A percentile compares a stretch with the other conserved stretches of the same genome.
Evolutionary conservation across 1,139 yeast species (phyloP).

Genomic region (Neolecta irregularis): DNA sequence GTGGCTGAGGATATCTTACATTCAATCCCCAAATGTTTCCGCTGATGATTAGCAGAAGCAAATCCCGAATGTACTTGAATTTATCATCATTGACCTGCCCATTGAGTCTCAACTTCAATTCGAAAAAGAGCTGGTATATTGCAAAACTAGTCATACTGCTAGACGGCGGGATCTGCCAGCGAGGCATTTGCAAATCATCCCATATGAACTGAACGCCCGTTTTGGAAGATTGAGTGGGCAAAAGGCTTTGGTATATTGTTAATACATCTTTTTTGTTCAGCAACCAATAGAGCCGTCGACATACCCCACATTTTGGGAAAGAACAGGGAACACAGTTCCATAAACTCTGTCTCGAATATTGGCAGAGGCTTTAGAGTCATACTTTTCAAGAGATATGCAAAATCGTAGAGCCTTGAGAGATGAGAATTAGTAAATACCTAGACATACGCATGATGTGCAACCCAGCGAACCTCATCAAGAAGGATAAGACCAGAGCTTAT

Average conservation of each 20-base stretch:
- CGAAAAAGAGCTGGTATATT: conserved; percentile 38
- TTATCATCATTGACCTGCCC: conserved; percentile 17
- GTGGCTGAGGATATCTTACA: too few species aligned
- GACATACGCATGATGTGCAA: conserved; percentile 57
- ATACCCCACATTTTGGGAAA: conserved; percentile 80
- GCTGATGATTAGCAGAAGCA: background rate
- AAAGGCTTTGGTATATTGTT: conserved; percentile 39
- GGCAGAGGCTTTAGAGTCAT: conserved; percentile 69
- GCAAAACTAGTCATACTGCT: conserved; percentile 39
- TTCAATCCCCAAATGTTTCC: conserved; percentile 4
- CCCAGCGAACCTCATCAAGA: conserved; percentile 64
- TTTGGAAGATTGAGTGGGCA: conserved; percentile 30
- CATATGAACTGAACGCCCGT: conserved; percentile 31
- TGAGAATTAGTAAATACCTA: too few species aligned
- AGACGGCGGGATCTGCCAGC: conserved; percentile 27
- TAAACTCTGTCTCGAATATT: conserved; percentile 61
- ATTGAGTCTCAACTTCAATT: conserved; percentile 29
- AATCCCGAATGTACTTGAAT: background rate
- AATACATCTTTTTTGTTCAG: background rate
- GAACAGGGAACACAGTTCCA: conserved; percentile 52
- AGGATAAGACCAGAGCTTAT: conserved; percentile 76
- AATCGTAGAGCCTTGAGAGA: conserved; percentile 55
- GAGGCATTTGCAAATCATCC: conserved; percentile 33
- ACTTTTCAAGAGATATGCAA: conserved; percentile 73
- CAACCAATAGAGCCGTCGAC: background rate